Evolutionary conservation across 2,329 filamentous ascomycete genomes (phyloP).

Genomic region (Curvularia hawaiiensis): DNA sequence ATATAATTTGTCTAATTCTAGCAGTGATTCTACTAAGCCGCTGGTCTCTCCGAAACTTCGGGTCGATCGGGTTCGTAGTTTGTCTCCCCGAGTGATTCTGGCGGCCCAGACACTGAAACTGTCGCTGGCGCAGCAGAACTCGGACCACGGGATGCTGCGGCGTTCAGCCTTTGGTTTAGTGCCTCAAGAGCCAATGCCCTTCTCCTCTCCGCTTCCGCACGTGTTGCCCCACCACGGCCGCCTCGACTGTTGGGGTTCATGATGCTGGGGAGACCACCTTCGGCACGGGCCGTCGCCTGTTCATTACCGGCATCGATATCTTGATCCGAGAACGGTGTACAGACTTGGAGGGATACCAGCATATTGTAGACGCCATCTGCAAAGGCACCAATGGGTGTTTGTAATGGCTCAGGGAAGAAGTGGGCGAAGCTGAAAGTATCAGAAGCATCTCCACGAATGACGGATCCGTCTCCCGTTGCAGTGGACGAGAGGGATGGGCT

Average conservation of each 20-base stretch:
- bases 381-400: slow-evolving; percentile 76
- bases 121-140: slow-evolving; percentile 51
- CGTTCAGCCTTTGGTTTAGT: slow-evolving; percentile 87
- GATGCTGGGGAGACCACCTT: slow-evolving; percentile 64
- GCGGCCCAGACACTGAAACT: slow-evolving; percentile 33
- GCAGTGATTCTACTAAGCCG: slow-evolving; percentile 21
- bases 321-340: slow-evolving; percentile 82
- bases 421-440: slow-evolving; percentile 96
- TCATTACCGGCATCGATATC: slow-evolving; percentile 77
- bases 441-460: slow-evolving; percentile 85
- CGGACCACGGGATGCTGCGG: slow-evolving; percentile 65
- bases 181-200: slow-evolving; percentile 89
- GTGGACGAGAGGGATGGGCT: slow-evolving; percentile 63
- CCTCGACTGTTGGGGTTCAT: slow-evolving; percentile 57
- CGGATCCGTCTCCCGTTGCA: slow-evolving; percentile 56
- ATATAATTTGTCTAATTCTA: neutral
- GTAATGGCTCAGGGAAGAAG: slow-evolving; percentile 87
- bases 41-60: slow-evolving; percentile 32
- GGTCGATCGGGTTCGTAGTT: slow-evolving; percentile 50
- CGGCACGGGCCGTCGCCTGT: slow-evolving; percentile 69
- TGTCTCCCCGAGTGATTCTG: slow-evolving; percentile 49
- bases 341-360: slow-evolving; percentile 76
- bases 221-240: slow-evolving; percentile 65
- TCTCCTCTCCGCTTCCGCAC: slow-evolving; percentile 89
- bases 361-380: slow-evolving; percentile 75